Conservation (phyloP, 179 eudicot species). For the Silene noctiflora region DNA sequence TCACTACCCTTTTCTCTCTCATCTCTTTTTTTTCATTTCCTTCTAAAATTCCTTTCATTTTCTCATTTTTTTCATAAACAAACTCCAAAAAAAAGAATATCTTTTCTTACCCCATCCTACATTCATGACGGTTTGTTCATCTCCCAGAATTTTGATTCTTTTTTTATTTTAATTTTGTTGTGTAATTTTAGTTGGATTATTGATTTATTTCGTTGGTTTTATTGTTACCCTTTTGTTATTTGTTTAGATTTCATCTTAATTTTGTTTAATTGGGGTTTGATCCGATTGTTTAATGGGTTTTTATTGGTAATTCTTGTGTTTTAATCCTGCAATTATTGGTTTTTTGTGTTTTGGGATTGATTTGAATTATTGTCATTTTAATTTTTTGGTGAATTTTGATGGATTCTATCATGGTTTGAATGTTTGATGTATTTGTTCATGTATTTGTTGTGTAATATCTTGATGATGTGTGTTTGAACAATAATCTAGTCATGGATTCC, state of each 20-base stretch:
- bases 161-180: not conserved
- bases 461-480: not conserved
- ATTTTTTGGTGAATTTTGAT: not conserved
- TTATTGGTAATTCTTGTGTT: not conserved
- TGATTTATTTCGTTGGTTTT: not conserved
- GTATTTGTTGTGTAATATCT: not conserved
- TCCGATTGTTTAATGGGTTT: not conserved
- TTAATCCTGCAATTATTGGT: not conserved
- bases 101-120: slow-evolving; percentile 21
- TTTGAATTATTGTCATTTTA: slow-evolving; percentile 8
- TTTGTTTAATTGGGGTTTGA: slow-evolving; percentile 25
- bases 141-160: not conserved
- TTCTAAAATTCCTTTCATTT: not conserved
- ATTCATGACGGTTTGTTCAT: slow-evolving; percentile 39
- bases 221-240: not conserved
- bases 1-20: slow-evolving; percentile 17
- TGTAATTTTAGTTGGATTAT: not conserved
- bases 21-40: not conserved
- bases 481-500: not conserved
- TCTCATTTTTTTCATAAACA: not conserved
- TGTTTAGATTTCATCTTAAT: slow-evolving; percentile 28
- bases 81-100: slow-evolving; percentile 5
- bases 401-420: not conserved
- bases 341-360: slow-evolving; percentile 19
- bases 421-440: not conserved